phyloP scores from a whole-genome alignment of 352 stramenopile species.

The Blastocystis sp. region DNA sequence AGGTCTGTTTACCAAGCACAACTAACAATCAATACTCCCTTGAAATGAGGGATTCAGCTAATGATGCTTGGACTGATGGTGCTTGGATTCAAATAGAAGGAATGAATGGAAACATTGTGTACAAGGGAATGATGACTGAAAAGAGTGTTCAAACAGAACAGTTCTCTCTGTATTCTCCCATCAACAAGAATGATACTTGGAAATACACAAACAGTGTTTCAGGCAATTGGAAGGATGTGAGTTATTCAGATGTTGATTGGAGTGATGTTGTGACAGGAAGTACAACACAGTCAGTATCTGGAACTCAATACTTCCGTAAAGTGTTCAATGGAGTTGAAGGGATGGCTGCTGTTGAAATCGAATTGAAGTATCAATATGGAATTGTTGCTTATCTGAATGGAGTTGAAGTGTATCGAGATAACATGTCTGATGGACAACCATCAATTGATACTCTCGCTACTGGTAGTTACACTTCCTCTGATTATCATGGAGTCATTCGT shows the following conservation, averaged over 20 bases:
- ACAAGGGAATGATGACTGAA: conserved; percentile 26
- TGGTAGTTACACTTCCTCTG: not conserved
- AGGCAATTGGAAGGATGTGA: not conserved
- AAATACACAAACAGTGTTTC: not conserved
- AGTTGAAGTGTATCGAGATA: conserved; percentile 25
- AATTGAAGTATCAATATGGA: conserved; percentile 31
- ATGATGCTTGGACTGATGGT: conserved; percentile 8
- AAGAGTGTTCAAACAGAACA: not conserved
- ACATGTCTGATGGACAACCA: not conserved
- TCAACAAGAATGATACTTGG: not conserved
- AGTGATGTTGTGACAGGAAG: not conserved
- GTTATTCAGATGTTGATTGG: conserved; percentile 12
- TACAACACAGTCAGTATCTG: not conserved
- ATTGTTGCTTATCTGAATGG: conserved; percentile 28
- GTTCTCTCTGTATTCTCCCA: conserved; percentile 37
- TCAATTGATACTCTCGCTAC: not conserved
- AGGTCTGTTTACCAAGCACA: not conserved
- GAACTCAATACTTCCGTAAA: conserved; percentile 28
- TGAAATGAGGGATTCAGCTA: not conserved
- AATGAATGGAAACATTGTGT: conserved; percentile 21
- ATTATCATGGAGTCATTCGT: not conserved
- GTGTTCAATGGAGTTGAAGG: not conserved
- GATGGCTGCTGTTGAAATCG: conserved; percentile 5
- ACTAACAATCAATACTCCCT: conserved; percentile 12
- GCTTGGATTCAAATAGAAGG: not conserved